phyloP scores from a whole-genome alignment of 2,329 filamentous ascomycete genomes.

The Alternaria infectoria region DNA sequence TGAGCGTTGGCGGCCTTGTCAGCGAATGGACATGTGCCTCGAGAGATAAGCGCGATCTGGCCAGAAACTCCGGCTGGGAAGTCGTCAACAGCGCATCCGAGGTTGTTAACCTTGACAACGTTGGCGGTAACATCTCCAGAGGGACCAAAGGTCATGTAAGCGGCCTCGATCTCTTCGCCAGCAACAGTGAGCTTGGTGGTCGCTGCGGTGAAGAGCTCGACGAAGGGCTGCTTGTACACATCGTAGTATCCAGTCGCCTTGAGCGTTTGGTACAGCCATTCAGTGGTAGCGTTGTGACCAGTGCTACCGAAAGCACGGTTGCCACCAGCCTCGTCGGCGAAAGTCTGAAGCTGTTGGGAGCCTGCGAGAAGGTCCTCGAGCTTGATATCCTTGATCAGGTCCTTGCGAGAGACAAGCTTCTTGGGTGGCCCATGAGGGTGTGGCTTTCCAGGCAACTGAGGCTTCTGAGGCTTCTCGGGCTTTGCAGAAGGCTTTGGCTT shows the following conservation, averaged over 20 bases:
- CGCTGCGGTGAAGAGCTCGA: slow-evolving; percentile 44
- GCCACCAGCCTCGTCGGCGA: slow-evolving; percentile 41
- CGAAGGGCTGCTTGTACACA: slow-evolving; percentile 43
- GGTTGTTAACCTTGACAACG: slow-evolving; percentile 65
- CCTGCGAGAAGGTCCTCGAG: slow-evolving; percentile 41
- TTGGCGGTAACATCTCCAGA: slow-evolving; percentile 66
- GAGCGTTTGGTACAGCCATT: slow-evolving; percentile 42
- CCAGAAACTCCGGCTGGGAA: slow-evolving; percentile 64
- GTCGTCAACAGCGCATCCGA: slow-evolving; percentile 68
- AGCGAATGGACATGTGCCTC: slow-evolving; percentile 72
- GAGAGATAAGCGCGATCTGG: slow-evolving; percentile 70
- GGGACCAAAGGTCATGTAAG: slow-evolving; percentile 63
- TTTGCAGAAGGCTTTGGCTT: slow-evolving; percentile 10
- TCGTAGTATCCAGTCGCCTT: slow-evolving; percentile 41
- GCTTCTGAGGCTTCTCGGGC: slow-evolving; percentile 6
- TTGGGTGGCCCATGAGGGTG: neutral
- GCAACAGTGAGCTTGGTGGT: slow-evolving; percentile 32
- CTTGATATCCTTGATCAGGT: slow-evolving; percentile 37
- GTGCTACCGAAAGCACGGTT: slow-evolving; percentile 46
- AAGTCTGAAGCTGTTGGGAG: slow-evolving; percentile 41
- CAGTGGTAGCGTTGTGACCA: slow-evolving; percentile 44
- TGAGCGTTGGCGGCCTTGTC: slow-evolving; percentile 71
- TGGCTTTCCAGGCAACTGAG: neutral
- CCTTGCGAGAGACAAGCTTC: slow-evolving; percentile 26
- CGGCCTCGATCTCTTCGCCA: slow-evolving; percentile 31